Evolutionary conservation across 2,329 filamentous ascomycete genomes (phyloP).

Genomic region (Pseudogymnoascus sp.): DNA sequence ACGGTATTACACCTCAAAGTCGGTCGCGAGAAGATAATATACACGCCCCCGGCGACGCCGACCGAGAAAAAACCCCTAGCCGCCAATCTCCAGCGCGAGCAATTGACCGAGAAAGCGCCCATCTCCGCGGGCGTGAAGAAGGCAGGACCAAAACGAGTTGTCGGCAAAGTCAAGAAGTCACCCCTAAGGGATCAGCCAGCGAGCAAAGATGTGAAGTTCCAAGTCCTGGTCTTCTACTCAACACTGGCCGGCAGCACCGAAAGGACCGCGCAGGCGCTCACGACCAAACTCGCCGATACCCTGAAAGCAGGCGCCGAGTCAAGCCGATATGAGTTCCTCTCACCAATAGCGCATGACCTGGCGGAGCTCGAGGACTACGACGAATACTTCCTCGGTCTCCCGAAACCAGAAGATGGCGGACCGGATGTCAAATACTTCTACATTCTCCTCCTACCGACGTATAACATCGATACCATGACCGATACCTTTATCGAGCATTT

Average conservation of each 20-base stretch:
- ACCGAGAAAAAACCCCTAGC: constrained; percentile 15
- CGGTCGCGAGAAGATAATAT: constrained; percentile 24
- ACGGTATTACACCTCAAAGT: constrained; percentile 26
- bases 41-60: constrained; percentile 20
- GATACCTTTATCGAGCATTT: constrained; percentile 82
- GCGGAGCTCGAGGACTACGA: constrained; percentile 77
- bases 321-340: constrained; percentile 33
- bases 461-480: constrained; percentile 90
- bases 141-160: constrained; percentile 31
- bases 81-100: background rate
- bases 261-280: constrained; percentile 57
- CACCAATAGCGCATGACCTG: constrained; percentile 65
- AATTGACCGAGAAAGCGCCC: constrained; percentile 1
- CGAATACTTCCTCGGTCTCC: constrained; percentile 77
- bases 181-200: constrained; percentile 24
- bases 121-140: constrained; percentile 19
- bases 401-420: constrained; percentile 47
- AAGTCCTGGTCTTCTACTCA: constrained; percentile 79
- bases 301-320: constrained; percentile 17
- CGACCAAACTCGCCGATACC: constrained; percentile 28
- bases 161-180: constrained; percentile 23
- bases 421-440: constrained; percentile 60
- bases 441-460: constrained; percentile 76
- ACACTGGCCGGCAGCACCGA: constrained; percentile 81
- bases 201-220: constrained; percentile 41